Conservation (phyloP, 495 filamentous ascomycete species). For the Neurospora sp. region DNA sequence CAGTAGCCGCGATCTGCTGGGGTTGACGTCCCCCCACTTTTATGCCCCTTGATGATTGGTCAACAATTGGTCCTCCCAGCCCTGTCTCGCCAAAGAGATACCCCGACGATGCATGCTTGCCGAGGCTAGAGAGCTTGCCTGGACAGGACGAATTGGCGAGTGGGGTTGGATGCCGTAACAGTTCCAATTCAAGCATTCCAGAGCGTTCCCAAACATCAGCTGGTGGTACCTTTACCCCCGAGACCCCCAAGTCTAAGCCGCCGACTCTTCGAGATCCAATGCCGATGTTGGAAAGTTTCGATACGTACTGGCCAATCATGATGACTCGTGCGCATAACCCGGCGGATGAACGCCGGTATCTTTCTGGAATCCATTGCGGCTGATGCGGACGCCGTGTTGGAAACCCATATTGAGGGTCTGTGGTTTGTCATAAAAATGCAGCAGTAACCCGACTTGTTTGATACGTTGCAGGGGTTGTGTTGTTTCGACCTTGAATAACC, state of each 20-base stretch:
- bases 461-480: not conserved
- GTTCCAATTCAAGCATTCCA: not conserved
- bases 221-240: not conserved
- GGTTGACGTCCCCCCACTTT: not conserved
- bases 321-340: not conserved
- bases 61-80: constrained; percentile 1
- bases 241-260: not conserved
- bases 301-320: not conserved
- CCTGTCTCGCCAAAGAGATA: not conserved
- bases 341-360: not conserved
- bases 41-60: constrained; percentile 5
- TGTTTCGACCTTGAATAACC: not conserved
- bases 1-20: constrained; percentile 18
- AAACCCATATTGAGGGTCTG: not conserved
- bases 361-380: not conserved
- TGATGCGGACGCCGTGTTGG: not conserved
- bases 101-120: not conserved
- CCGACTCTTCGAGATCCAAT: not conserved
- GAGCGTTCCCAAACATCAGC: not conserved
- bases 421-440: not conserved
- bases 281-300: not conserved
- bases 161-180: not conserved
- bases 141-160: not conserved
- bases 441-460: not conserved
- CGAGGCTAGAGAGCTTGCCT: constrained; percentile 3